Base-by-base conservation (phyloP, 169 alveolate genomes). In the Prorocentrum cordatum region DNA sequence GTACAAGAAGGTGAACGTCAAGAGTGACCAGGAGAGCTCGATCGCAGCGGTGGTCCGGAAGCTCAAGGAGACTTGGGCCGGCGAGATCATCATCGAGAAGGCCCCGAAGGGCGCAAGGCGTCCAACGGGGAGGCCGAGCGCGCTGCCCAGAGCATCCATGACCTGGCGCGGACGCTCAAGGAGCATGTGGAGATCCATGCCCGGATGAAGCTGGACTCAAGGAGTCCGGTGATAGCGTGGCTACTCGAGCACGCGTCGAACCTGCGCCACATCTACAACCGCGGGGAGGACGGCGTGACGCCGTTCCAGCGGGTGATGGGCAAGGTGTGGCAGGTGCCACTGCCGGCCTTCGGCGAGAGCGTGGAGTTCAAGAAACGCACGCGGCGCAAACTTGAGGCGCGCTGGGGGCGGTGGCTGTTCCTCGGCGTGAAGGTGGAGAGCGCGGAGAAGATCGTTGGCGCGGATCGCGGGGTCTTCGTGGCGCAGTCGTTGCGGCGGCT, bases 81-180 rank as follows among this genome's bases (percentile, higher is more conserved):
- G 32, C 26, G 33, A 29, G 1, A 29, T 64, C 6, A 50, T 31
- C 22, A n/a, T 73, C 36, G 85, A 73, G 64, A 29, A 35, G 39
- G 32, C 79, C 18, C 79, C 79, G 36, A 22, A 36, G 31, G 85
- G 84, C 36, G 85, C 31, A 67, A 31, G 85, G 85, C 24, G 50
- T 26, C 27, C 35, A 73, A 50, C 18, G 85, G 71, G 12, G 85
- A 47, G 29, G 85, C 70, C 31, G 85, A 73, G 39, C 7, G 22
- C 27, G 36, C 71, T 9, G 71, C 33, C 26, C 62, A 59, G 42
- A 14, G 5, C 0, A 50, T 59, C 24, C 85, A 73, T 18, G 71
- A 71, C 9, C 58, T 73, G 3, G 20, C 32, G 4, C 70, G 85
- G 0, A 73, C 85, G 2, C 33, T 27, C 58, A 73, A 73, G 38